Percentiles rank a stretch among this genome's conserved stretches.
These are phyloP conservation scores for Cladochytrium replicatum DNA, from an alignment of 192 early-diverging fungal species.

Conservation along the genomic window DNA sequence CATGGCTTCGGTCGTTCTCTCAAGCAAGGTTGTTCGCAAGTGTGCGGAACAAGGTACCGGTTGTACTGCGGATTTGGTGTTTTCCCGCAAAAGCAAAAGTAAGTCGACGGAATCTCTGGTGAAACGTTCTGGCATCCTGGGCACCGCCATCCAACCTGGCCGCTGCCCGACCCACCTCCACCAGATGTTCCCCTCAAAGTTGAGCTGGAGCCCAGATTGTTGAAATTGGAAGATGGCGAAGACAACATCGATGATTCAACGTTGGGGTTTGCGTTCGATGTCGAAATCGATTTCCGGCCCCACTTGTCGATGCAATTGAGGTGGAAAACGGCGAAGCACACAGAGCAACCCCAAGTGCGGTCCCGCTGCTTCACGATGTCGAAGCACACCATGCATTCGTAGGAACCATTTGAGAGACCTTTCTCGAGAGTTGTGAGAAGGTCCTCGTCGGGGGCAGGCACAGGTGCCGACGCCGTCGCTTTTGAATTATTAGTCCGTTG, in stretches of 20 bases:
- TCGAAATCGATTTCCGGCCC: conserved; percentile 37
- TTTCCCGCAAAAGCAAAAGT: conserved; percentile 88
- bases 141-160: conserved; percentile 74
- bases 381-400: conserved; percentile 97
- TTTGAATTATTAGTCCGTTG: too few species aligned
- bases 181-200: too few species aligned
- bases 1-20: conserved; percentile 22
- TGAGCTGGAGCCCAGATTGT: too few species aligned
- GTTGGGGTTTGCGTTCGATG: conserved; percentile 30
- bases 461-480: too few species aligned
- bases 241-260: too few species aligned
- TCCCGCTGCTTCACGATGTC: conserved; percentile 64
- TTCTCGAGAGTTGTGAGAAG: conserved; percentile 53
- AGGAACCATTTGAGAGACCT: conserved; percentile 54
- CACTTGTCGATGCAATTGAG: conserved; percentile 73
- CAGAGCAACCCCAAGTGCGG: conserved; percentile 74
- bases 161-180: too few species aligned
- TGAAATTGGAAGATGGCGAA: too few species aligned
- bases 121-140: conserved; percentile 79
- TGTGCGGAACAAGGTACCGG: conserved; percentile 66
- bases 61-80: conserved; percentile 53
- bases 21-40: conserved; percentile 75
- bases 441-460: too few species aligned
- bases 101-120: conserved; percentile 57
- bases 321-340: conserved; percentile 88